Evolutionary conservation across 768 basidiomycete species (phyloP).

Genomic region (Tricholomella constricta): DNA sequence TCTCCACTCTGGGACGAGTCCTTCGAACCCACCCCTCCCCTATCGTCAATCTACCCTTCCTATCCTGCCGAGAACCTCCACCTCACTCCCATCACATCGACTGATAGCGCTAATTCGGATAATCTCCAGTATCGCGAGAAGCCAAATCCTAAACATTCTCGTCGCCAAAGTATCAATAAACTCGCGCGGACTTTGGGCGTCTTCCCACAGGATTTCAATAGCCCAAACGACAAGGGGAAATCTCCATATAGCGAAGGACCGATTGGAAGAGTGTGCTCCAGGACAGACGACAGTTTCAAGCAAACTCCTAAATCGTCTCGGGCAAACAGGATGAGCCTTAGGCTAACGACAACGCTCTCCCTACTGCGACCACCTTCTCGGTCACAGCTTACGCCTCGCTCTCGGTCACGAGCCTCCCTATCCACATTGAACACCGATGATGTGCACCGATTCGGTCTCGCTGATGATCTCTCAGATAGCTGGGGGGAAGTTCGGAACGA

Average conservation of each 20-base stretch:
- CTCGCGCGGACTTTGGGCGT: constrained; percentile 31
- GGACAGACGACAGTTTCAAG: not conserved
- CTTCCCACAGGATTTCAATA: constrained; percentile 15
- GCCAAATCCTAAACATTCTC: not conserved
- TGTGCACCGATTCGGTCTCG: constrained; percentile 22
- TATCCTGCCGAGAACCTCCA: constrained; percentile 5
- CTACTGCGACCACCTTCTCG: constrained; percentile 5
- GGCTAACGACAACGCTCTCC: constrained; percentile 2
- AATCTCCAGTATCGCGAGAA: constrained; percentile 8
- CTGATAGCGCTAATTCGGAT: constrained; percentile 5
- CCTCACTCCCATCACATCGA: constrained; percentile 13
- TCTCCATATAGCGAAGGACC: not conserved
- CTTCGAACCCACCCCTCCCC: constrained; percentile 10
- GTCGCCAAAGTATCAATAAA: constrained; percentile 23
- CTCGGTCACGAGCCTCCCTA: constrained; percentile 14
- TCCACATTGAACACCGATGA: constrained; percentile 23
- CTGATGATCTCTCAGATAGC: constrained; percentile 23
- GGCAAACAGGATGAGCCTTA: constrained; percentile 7
- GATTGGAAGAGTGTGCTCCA: not conserved
- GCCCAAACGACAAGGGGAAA: not conserved
- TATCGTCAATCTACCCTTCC: constrained; percentile 8
- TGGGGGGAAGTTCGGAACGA: constrained; percentile 19
- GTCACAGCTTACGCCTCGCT: not conserved
- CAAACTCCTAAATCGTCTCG: not conserved
- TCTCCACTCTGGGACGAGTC: constrained; percentile 4